These are phyloP conservation scores for Styphnolobium japonicum DNA, from an alignment of 306 rosid genomes.

Conservation along the genomic window DNA sequence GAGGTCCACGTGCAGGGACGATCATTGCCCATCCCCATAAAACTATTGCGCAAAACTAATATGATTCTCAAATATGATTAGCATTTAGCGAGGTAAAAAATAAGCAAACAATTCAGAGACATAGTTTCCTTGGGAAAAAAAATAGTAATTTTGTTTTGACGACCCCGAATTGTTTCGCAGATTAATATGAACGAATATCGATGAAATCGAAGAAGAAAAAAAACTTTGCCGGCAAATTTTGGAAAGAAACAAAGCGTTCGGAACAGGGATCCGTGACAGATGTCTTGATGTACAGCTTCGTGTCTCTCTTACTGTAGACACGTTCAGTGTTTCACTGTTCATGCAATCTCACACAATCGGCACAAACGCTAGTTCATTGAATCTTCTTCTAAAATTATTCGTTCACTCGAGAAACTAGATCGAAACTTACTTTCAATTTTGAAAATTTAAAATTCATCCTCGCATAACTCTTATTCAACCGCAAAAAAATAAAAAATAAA, in stretches of 20 bases:
- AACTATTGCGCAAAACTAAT: constrained; percentile 1
- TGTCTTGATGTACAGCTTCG: constrained; percentile 26
- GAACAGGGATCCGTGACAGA: constrained; percentile 18
- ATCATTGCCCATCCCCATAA: constrained; percentile 46
- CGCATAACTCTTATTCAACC: not conserved
- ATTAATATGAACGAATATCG: constrained; percentile 30
- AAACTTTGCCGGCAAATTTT: not conserved
- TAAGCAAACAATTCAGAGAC: constrained; percentile 3
- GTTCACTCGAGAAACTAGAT: not conserved
- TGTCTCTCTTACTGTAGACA: constrained; percentile 42
- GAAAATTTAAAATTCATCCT: not conserved
- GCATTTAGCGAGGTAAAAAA: not conserved
- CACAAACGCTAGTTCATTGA: constrained; percentile 16
- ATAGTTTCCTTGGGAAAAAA: constrained; percentile 1
- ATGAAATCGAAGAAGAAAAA: constrained; percentile 3
- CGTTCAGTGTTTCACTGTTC: constrained; percentile 34
- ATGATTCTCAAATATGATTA: not conserved
- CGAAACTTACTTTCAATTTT: not conserved
- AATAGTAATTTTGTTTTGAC: constrained; percentile 26
- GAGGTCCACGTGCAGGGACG: constrained; percentile 52
- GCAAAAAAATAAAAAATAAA: not conserved
- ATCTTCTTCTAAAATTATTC: not conserved
- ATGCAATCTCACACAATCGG: constrained; percentile 17
- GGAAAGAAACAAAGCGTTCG: constrained; percentile 25
- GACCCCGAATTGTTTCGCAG: not conserved